Conservation (phyloP, 371 early-diverging fungal species). For the Actinomortierella wolfii region DNA sequence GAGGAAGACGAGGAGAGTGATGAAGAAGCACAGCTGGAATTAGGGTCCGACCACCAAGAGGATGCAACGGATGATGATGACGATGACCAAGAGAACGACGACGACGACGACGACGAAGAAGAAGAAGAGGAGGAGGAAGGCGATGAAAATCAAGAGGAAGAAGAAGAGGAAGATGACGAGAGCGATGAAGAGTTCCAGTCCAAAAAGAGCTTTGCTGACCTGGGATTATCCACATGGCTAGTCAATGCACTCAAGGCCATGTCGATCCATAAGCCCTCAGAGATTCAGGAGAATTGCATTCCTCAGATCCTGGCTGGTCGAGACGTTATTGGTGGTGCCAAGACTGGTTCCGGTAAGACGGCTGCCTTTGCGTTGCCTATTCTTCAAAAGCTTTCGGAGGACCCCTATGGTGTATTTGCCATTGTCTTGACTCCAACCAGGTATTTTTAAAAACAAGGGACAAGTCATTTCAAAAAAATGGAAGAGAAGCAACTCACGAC, state of each 20-base stretch:
- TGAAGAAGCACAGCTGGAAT: too few species aligned
- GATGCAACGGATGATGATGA: constrained; percentile 3
- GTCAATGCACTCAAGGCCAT: constrained; percentile 75
- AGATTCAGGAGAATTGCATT: constrained; percentile 93
- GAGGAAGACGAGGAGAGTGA: constrained; percentile 5
- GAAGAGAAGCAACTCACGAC: neutral
- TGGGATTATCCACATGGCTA: constrained; percentile 86
- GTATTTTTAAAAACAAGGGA: constrained; percentile 40
- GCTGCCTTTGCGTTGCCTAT: constrained; percentile 99
- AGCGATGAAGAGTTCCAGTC: constrained; percentile 36
- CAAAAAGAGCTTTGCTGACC: constrained; percentile 52
- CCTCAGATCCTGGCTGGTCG: constrained; percentile 73
- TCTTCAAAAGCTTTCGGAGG: constrained; percentile 88
- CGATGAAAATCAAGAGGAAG: constrained; percentile 10
- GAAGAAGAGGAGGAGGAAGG: constrained; percentile 5
- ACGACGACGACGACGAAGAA: constrained; percentile 7
- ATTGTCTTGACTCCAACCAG: constrained; percentile 96
- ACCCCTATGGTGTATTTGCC: constrained; percentile 95
- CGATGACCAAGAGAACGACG: neutral
- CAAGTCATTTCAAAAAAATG: too few species aligned
- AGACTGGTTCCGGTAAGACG: constrained; percentile 99
- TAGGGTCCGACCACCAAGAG: constrained; percentile 7
- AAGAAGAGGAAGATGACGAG: constrained; percentile 25
- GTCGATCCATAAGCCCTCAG: constrained; percentile 89
- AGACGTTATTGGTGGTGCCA: constrained; percentile 96